These are phyloP conservation scores for Trichosporon ovoides DNA, from an alignment of 1,284 basidiomycete species.

Conservation along the genomic window DNA sequence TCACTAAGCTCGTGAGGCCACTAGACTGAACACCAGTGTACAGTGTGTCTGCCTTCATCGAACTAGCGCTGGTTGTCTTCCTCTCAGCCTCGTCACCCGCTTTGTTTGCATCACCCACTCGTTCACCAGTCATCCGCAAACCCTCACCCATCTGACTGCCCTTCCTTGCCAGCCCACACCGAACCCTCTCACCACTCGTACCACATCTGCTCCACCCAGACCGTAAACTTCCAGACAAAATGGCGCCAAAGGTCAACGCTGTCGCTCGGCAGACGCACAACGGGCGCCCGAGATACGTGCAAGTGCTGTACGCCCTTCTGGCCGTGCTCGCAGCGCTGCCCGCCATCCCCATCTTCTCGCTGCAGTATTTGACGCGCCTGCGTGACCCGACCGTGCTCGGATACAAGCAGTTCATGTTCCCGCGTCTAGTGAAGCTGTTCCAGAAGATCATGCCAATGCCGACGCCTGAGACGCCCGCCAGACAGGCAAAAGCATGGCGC, in stretches of 20 bases:
- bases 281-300: background rate
- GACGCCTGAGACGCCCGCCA: background rate
- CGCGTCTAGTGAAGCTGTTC: background rate
- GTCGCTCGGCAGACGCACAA: background rate
- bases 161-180: background rate
- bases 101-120: too few relatives aligned
- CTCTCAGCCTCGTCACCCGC: too few relatives aligned
- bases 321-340: background rate
- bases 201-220: background rate
- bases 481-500: background rate
- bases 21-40: too few relatives aligned
- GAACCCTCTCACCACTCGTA: background rate
- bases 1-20: too few relatives aligned
- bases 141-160: too few relatives aligned
- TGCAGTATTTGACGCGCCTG: background rate
- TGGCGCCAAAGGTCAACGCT: constrained; percentile 2
- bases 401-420: background rate
- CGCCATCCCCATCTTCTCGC: background rate
- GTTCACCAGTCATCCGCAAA: too few relatives aligned
- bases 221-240: background rate
- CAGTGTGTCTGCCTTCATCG: too few relatives aligned
- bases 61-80: too few relatives aligned
- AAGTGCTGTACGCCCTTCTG: background rate
- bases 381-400: background rate
- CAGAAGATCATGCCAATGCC: background rate